These are phyloP conservation scores for Monosporascus sp. DNA, from an alignment of 2,329 filamentous ascomycete genomes.

Conservation along the genomic window DNA sequence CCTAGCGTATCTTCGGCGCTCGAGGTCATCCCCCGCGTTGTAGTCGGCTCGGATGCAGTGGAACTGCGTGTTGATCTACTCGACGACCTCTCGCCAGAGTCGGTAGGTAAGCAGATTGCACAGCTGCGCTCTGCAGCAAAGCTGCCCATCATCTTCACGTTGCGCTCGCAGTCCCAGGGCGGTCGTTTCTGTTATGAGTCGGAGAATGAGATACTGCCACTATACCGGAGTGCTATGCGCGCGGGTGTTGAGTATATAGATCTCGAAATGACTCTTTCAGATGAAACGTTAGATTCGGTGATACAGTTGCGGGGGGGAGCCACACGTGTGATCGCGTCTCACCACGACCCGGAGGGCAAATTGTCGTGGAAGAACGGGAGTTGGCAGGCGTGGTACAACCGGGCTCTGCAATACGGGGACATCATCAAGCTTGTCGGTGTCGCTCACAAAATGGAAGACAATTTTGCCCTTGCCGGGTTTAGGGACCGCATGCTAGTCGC, in stretches of 20 bases:
- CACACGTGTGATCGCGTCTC: slow-evolving; percentile 87
- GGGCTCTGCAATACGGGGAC: slow-evolving; percentile 83
- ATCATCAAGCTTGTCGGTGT: slow-evolving; percentile 91
- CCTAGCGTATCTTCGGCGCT: slow-evolving; percentile 64
- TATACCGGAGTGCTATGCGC: slow-evolving; percentile 75
- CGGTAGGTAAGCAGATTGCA: slow-evolving; percentile 76
- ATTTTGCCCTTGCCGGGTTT: slow-evolving; percentile 79
- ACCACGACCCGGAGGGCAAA: slow-evolving; percentile 77
- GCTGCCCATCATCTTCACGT: slow-evolving; percentile 85
- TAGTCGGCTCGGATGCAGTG: slow-evolving; percentile 85
- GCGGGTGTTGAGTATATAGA: slow-evolving; percentile 91
- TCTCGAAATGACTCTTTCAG: slow-evolving; percentile 81
- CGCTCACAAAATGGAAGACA: slow-evolving; percentile 73
- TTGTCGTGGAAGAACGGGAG: slow-evolving; percentile 90
- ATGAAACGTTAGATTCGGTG: slow-evolving; percentile 67
- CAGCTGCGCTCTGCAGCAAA: slow-evolving; percentile 67
- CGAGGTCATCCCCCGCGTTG: slow-evolving; percentile 63
- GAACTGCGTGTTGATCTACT: slow-evolving; percentile 92
- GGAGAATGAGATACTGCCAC: slow-evolving; percentile 61
- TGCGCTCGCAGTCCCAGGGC: slow-evolving; percentile 81
- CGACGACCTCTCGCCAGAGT: slow-evolving; percentile 69
- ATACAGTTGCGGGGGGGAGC: slow-evolving; percentile 60
- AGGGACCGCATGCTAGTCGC: slow-evolving; percentile 67
- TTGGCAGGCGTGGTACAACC: slow-evolving; percentile 88
- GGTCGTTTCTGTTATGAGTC: slow-evolving; percentile 80